Conservation (phyloP, 305 asterid genomes). For the Rubia tinctorum region DNA sequence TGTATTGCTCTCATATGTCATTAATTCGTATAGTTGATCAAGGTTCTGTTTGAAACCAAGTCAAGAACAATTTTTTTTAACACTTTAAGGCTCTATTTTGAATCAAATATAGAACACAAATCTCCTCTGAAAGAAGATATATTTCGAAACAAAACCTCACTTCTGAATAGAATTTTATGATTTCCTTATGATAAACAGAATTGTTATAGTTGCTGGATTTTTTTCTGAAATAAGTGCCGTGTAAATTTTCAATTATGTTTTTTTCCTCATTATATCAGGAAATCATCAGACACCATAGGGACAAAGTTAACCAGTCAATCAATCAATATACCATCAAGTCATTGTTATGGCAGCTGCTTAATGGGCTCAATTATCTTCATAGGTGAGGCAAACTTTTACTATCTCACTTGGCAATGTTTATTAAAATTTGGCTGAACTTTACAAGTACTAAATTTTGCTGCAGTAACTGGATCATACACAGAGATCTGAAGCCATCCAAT, state of each 20-base stretch:
- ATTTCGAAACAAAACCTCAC: not conserved
- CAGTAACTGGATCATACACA: constrained; percentile 98
- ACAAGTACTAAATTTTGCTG: constrained; percentile 23
- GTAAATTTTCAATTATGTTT: not conserved
- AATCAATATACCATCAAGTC: constrained; percentile 84
- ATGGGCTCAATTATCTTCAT: constrained; percentile 96
- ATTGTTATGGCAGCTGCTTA: constrained; percentile 97
- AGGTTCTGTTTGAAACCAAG: not conserved
- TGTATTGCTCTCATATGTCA: not conserved
- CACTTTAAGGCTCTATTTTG: not conserved
- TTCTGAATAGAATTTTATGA: not conserved
- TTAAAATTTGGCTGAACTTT: not conserved
- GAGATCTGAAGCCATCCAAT: constrained; percentile 98
- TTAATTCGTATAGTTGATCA: not conserved
- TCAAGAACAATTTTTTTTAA: not conserved
- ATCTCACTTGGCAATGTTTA: constrained; percentile 8
- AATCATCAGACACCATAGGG: constrained; percentile 95
- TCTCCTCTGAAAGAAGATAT: not conserved
- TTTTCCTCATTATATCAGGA: constrained; percentile 41
- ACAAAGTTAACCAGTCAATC: constrained; percentile 90
- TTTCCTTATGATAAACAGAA: not conserved
- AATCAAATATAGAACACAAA: not conserved
- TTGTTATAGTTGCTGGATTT: not conserved
- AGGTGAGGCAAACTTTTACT: constrained; percentile 42
- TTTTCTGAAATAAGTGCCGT: not conserved